Percentiles rank a stretch among this genome's conserved stretches.
Evolutionary conservation across 2,329 filamentous ascomycete genomes (phyloP).

Genomic region (Hymenoscyphus salicellus): DNA sequence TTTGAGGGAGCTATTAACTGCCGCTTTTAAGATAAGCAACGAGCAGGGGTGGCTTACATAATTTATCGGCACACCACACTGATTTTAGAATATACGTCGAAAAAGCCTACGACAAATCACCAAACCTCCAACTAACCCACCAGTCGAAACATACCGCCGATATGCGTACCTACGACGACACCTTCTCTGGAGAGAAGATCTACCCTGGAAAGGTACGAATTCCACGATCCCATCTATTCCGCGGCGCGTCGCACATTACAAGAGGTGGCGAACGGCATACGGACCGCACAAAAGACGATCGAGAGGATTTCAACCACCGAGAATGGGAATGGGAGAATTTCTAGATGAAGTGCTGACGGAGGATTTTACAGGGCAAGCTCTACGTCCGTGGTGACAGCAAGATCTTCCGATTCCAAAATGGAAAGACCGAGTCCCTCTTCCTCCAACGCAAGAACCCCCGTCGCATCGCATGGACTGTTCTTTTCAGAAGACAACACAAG

Average conservation of each 20-base stretch:
- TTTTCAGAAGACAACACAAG: conserved; percentile 98
- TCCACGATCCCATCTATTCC: neutral
- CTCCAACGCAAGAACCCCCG: conserved; percentile 99
- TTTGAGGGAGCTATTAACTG: too few species aligned
- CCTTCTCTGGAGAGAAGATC: conserved; percentile 75
- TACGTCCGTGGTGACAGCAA: conserved; percentile 99
- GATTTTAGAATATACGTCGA: too few species aligned
- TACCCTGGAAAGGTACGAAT: conserved; percentile 73
- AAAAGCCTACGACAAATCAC: too few species aligned
- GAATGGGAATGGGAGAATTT: conserved; percentile 9
- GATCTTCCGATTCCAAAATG: conserved; percentile 99
- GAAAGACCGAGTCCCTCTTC: conserved; percentile 99
- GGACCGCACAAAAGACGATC: conserved; percentile 14
- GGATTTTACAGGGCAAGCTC: conserved; percentile 79
- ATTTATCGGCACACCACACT: too few species aligned
- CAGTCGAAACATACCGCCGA: conserved; percentile 31
- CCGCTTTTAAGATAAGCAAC: too few species aligned
- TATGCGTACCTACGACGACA: conserved; percentile 62
- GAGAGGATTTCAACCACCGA: neutral
- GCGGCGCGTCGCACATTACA: neutral
- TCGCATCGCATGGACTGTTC: conserved; percentile 96
- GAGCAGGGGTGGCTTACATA: too few species aligned
- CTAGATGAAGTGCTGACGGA: conserved; percentile 29
- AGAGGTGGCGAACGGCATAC: conserved; percentile 5
- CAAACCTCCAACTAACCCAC: conserved; percentile 3